A percentile compares a stretch with the other conserved stretches of the same genome.
These are phyloP conservation scores for Alternaria atra DNA, from an alignment of 2,329 filamentous ascomycete genomes.

Conservation along the genomic window DNA sequence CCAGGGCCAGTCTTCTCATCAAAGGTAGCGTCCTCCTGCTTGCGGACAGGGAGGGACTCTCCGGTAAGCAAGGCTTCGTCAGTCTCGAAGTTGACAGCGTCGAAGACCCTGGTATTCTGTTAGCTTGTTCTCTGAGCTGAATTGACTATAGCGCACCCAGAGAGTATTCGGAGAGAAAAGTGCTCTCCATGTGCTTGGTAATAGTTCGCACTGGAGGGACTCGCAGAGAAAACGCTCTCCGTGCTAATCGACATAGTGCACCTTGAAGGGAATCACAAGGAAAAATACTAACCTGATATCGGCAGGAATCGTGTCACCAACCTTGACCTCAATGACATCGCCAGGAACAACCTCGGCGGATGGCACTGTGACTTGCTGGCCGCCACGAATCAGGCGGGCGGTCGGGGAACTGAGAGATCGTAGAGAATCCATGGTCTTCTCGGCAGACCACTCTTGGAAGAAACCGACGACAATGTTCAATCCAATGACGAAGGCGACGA, in stretches of 20 bases:
- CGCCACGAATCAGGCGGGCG: constrained; percentile 61
- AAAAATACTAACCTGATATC: constrained; percentile 58
- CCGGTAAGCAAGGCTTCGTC: constrained; percentile 77
- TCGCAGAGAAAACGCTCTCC: no score
- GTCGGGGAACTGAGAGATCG: constrained; percentile 58
- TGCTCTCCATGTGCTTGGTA: no score
- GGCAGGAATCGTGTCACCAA: constrained; percentile 75
- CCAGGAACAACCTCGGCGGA: constrained; percentile 70
- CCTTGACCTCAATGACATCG: constrained; percentile 69
- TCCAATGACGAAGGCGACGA: constrained; percentile 56
- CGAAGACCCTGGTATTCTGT: constrained; percentile 53
- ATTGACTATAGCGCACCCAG: no score
- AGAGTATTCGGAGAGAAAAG: background rate
- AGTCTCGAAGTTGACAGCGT: constrained; percentile 77
- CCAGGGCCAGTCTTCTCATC: constrained; percentile 66
- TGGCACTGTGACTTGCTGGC: constrained; percentile 61
- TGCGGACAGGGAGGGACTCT: constrained; percentile 73
- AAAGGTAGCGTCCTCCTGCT: constrained; percentile 66
- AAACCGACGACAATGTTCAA: constrained; percentile 57
- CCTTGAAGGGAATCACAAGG: no score
- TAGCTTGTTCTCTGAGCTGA: background rate
- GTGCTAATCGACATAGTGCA: no score
- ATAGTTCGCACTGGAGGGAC: no score
- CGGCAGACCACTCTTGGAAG: constrained; percentile 57
- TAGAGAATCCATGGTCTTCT: constrained; percentile 61